Evolutionary conservation across 495 filamentous ascomycete genomes (phyloP).

Genomic region (Penicillium manginii): DNA sequence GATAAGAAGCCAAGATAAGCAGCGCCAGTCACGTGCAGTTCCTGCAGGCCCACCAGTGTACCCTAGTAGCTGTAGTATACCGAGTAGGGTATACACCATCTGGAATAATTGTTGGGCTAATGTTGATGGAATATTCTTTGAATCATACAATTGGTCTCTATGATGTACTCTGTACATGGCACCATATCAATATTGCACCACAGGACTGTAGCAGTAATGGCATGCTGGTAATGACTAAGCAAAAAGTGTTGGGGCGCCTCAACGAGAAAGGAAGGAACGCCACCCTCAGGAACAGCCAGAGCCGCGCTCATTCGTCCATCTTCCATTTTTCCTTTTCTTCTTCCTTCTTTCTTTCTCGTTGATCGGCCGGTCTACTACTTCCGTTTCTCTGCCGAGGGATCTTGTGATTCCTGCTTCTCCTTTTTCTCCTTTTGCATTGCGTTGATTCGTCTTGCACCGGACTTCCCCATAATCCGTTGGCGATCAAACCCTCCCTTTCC

Average conservation of each 20-base stretch:
- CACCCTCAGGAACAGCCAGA: constrained; percentile 17
- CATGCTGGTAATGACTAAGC: neutral
- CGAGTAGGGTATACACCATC: too few species aligned
- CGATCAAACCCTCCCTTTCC: constrained; percentile 25
- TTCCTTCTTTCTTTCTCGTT: constrained; percentile 4
- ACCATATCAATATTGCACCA: neutral
- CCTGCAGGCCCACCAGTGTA: neutral
- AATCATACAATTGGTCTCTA: neutral
- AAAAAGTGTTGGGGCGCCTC: constrained; percentile 39
- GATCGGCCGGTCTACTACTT: constrained; percentile 4
- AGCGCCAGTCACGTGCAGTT: neutral
- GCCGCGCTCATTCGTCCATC: neutral
- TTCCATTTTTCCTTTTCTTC: constrained; percentile 5
- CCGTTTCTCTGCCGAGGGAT: constrained; percentile 35
- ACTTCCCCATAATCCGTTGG: constrained; percentile 31
- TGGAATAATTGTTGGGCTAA: neutral
- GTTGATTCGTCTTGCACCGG: constrained; percentile 19
- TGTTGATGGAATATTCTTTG: too few species aligned
- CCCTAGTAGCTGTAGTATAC: too few species aligned
- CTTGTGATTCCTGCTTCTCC: constrained; percentile 33
- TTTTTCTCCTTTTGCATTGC: constrained; percentile 12
- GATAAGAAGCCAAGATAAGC: neutral
- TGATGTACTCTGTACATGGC: neutral
- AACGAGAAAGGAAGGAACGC: constrained; percentile 33
- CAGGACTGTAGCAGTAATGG: neutral